Conservation (phyloP, 257 asterid species). For the Solanum clarkiae region DNA sequence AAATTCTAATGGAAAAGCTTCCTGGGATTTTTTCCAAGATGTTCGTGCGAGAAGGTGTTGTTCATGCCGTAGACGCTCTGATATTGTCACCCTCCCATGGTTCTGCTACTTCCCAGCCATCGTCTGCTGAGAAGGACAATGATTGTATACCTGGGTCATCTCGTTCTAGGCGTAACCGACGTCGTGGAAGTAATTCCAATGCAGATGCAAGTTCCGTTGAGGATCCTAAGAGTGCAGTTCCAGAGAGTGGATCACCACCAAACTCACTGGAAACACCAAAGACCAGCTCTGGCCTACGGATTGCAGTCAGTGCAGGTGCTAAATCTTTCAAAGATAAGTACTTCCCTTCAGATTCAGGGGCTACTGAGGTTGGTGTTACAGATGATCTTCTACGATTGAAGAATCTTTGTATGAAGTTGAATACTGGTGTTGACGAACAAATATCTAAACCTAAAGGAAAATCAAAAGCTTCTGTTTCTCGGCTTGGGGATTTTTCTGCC, state of each 20-base stretch:
- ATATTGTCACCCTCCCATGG: slow-evolving; percentile 35
- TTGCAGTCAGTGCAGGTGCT: slow-evolving; percentile 69
- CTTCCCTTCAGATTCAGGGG: slow-evolving; percentile 64
- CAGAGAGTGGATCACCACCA: slow-evolving; percentile 37
- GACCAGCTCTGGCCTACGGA: slow-evolving; percentile 48
- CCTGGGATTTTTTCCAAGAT: slow-evolving; percentile 82
- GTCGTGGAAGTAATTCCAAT: slow-evolving; percentile 49
- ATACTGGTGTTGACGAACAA: slow-evolving; percentile 46
- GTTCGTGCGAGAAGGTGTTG: slow-evolving; percentile 94
- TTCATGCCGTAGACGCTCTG: slow-evolving; percentile 84
- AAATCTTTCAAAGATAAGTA: slow-evolving; percentile 80
- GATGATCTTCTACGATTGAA: slow-evolving; percentile 80
- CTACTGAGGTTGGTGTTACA: slow-evolving; percentile 54
- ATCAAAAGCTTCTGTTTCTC: slow-evolving; percentile 54
- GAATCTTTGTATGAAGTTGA: slow-evolving; percentile 75
- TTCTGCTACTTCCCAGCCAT: slow-evolving; percentile 36
- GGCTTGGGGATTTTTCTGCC: slow-evolving; percentile 37
- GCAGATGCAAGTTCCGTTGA: slow-evolving; percentile 47
- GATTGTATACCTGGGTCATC: slow-evolving; percentile 78
- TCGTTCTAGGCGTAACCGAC: slow-evolving; percentile 74
- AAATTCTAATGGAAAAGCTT: slow-evolving; percentile 92
- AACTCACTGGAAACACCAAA: slow-evolving; percentile 45
- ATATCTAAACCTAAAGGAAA: slow-evolving; percentile 71
- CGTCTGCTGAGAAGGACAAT: slow-evolving; percentile 59
- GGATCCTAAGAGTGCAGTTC: slow-evolving; percentile 35